Base-by-base conservation (phyloP, 2,329 filamentous ascomycete species). In the Hymenoscyphus scutula region DNA sequence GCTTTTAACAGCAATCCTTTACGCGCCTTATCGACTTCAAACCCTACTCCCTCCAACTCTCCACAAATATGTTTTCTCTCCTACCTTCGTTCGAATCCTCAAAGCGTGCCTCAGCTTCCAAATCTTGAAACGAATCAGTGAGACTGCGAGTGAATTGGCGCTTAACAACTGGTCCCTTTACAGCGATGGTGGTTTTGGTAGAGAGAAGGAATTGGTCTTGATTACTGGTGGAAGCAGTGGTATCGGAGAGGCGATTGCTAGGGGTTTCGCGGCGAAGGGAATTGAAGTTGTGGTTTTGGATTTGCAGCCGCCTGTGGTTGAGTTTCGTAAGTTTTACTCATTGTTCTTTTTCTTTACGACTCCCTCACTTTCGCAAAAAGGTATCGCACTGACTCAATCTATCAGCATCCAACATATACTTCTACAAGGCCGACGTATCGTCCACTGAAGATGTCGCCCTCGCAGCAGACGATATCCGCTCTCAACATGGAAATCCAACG, bases 171-270 rank as follows among this genome's bases (percentile, higher is more conserved):
- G 80, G 78, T 15, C 11, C 10, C 77, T 72, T 1, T 13, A 13
- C 11, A 72, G 68, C 11, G 75, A 72, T 34, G 84, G 85, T 68
- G 76, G 72, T 45, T 89, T 88, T 75, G 89, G 88, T 73, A 80
- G 84, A 23, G 77, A 79, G 25, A 82, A 81, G 59, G 89, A 92
- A 76, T 80, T 92, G 57, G 86, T 90, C 2, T 78, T 92, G 53
- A 81, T 93, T 27, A 92, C 90, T 0, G 90, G 90, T 8, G 90
- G 90, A 10, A 85, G 87, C 51, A 84, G 85, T 60, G 90, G 90
- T 0, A 92, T 94, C 70, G 90, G 90, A 17, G 84, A 82, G 25
- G 77, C 82, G 48, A 81, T 91, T 3, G 89, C 89, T 17, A 80
- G 81, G 66, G 74, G 88, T 59, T 78, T 95, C n/a, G 86, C 85